Evolutionary conservation across 2,329 filamentous ascomycete species (phyloP).

Genomic region (Rhinocladiella mackenziei): DNA sequence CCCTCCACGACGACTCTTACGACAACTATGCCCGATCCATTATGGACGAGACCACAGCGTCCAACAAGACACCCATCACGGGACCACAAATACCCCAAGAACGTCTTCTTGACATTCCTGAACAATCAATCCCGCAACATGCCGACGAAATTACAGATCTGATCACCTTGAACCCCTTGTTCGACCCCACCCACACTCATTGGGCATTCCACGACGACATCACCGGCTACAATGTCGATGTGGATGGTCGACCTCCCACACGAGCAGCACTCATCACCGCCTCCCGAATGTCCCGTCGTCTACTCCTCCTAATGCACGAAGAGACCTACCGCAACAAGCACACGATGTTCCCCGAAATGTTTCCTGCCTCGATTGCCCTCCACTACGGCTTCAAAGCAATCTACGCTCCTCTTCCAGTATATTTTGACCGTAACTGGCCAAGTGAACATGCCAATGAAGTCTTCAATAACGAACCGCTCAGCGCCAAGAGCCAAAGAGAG

Average conservation of each 20-base stretch:
- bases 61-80: conserved; percentile 16
- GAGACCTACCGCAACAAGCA: conserved; percentile 65
- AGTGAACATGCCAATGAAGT: conserved; percentile 51
- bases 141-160: conserved; percentile 63
- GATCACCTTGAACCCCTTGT: conserved; percentile 73
- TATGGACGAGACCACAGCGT: conserved; percentile 11
- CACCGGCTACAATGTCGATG: conserved; percentile 59
- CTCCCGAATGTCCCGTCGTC: conserved; percentile 61
- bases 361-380: conserved; percentile 64
- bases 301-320: conserved; percentile 69
- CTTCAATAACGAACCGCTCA: conserved; percentile 52
- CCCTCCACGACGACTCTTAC: conserved; percentile 24
- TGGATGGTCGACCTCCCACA: conserved; percentile 57
- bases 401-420: conserved; percentile 58
- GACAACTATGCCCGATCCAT: conserved; percentile 17
- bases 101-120: conserved; percentile 21
- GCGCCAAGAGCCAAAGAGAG: conserved; percentile 48
- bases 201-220: conserved; percentile 70
- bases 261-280: conserved; percentile 70
- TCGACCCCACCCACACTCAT: conserved; percentile 65
- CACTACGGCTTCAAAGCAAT: conserved; percentile 76
- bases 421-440: conserved; percentile 55
- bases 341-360: conserved; percentile 78
- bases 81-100: conserved; percentile 22
- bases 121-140: conserved; percentile 8